Evolutionary conservation across 202 grass and related monocot genomes (phyloP).

Genomic region (Saccharum hybrid): DNA sequence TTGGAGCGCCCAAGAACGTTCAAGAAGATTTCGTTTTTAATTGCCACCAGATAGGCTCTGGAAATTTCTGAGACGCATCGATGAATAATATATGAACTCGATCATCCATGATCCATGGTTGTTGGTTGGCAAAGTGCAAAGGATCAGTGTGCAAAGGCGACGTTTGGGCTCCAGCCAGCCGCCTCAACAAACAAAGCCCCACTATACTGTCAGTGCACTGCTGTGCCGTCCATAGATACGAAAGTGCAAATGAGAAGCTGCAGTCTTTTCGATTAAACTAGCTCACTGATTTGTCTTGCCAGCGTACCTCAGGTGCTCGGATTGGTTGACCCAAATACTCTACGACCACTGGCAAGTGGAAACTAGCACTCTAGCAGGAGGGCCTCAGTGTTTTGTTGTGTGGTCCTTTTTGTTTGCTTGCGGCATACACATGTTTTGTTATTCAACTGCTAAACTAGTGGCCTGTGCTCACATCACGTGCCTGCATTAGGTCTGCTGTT

Average conservation of each 20-base stretch:
- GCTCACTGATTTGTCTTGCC: constrained; percentile 38
- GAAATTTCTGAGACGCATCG: constrained; percentile 15
- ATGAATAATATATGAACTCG: constrained; percentile 6
- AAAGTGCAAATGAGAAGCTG: constrained; percentile 19
- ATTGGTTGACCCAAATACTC: constrained; percentile 45
- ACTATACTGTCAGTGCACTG: constrained; percentile 15
- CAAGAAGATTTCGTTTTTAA: constrained; percentile 40
- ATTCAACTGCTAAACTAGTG: neutral
- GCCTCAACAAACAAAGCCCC: constrained; percentile 8
- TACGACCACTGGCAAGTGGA: constrained; percentile 8
- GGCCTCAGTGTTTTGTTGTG: neutral
- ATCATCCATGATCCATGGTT: neutral
- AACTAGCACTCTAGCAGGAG: neutral
- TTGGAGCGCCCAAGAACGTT: constrained; percentile 22
- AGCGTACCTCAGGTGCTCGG: neutral
- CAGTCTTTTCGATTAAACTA: constrained; percentile 28
- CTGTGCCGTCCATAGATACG: neutral
- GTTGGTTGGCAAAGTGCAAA: constrained; percentile 21
- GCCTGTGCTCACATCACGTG: constrained; percentile 13
- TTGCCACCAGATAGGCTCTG: constrained; percentile 1
- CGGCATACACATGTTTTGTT: neutral
- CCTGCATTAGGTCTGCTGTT: neutral
- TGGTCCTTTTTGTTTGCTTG: constrained; percentile 26
- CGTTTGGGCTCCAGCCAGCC: constrained; percentile 22
- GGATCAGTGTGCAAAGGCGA: neutral